Evolutionary conservation across 495 filamentous ascomycete genomes (phyloP).

Genomic region (Cercophora scortea): DNA sequence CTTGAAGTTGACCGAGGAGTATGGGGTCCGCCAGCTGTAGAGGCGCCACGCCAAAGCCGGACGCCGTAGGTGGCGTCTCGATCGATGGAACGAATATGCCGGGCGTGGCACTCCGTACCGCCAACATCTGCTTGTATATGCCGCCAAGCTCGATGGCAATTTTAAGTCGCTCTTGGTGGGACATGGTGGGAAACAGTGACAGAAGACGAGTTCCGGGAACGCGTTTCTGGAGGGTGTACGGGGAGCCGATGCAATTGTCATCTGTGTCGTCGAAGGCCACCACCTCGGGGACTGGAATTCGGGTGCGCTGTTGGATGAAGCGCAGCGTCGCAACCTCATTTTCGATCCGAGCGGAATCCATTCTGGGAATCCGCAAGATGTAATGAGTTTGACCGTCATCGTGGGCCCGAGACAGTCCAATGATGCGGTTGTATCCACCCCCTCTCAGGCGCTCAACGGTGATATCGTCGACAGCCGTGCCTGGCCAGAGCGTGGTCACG

Average conservation of each 20-base stretch:
- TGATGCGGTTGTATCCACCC: slow-evolving; percentile 1
- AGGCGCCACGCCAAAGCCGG: no score
- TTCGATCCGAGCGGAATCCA: background rate
- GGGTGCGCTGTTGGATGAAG: background rate
- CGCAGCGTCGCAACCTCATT: background rate
- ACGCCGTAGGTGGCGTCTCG: no score
- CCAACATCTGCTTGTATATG: background rate
- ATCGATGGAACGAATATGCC: no score
- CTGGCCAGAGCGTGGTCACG: background rate
- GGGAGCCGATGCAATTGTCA: background rate
- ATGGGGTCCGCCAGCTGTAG: no score
- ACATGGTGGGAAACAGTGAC: background rate
- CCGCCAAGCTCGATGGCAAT: background rate
- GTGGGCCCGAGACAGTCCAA: background rate
- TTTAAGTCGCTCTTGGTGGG: background rate
- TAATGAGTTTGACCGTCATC: background rate
- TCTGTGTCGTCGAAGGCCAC: background rate
- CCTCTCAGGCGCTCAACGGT: background rate
- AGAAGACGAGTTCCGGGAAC: background rate
- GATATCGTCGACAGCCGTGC: background rate
- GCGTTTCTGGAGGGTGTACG: background rate
- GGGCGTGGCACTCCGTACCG: background rate
- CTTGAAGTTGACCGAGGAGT: no score
- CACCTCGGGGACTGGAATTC: background rate
- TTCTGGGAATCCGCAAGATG: slow-evolving; percentile 1